Conservation (phyloP, 805 yeast genomes). For the Hermanozyma aechmeae region DNA sequence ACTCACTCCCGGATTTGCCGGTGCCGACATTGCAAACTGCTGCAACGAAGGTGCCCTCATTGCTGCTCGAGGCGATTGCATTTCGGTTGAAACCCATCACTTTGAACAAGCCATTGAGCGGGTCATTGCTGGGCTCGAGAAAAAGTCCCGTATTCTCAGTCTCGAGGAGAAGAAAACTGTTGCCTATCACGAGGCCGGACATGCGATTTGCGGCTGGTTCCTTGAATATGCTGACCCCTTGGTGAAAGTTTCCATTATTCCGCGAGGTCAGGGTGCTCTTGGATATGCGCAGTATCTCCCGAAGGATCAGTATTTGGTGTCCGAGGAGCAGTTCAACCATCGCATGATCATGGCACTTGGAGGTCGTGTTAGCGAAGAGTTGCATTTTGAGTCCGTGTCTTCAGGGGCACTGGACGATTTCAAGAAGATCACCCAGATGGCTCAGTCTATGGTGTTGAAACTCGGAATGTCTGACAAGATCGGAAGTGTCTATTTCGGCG, state of each 20-base stretch:
- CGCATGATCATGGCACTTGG: conserved; percentile 96
- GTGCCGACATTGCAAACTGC: conserved; percentile 96
- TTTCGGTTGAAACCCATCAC: conserved; percentile 63
- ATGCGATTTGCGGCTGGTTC: conserved; percentile 97
- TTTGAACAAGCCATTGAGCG: conserved; percentile 97
- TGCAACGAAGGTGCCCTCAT: conserved; percentile 96
- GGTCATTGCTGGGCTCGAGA: conserved; percentile 92
- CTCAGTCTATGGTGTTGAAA: conserved; percentile 83
- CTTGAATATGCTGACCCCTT: conserved; percentile 87
- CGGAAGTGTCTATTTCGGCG: conserved; percentile 74
- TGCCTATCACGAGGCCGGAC: conserved; percentile 98
- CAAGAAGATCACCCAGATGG: conserved; percentile 90
- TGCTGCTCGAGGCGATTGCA: conserved; percentile 79
- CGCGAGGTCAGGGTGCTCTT: conserved; percentile 93
- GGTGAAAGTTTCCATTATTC: conserved; percentile 90
- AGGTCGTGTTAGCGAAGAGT: conserved; percentile 93
- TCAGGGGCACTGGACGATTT: conserved; percentile 96
- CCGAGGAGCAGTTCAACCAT: conserved; percentile 71
- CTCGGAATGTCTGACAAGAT: conserved; percentile 86
- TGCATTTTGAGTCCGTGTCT: conserved; percentile 85
- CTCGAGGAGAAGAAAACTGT: conserved; percentile 84
- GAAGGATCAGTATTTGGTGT: conserved; percentile 75
- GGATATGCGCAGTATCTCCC: conserved; percentile 98
- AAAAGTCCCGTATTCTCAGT: conserved; percentile 73
- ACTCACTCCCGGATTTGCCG: conserved; percentile 94